Base-by-base conservation (phyloP, 106 monocot species). In the Dendrobium catenatum region DNA sequence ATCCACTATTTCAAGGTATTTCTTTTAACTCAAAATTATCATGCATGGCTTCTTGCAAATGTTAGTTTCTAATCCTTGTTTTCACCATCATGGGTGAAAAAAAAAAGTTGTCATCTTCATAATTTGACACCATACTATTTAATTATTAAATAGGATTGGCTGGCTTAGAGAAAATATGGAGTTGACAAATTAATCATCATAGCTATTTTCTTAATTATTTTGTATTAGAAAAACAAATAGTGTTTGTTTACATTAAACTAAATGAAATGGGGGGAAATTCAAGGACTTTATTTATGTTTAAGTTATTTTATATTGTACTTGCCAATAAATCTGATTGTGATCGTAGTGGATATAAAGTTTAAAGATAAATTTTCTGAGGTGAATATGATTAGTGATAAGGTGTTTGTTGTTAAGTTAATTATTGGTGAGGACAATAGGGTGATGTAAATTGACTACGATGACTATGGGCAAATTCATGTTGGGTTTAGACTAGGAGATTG, bases 1-100 rank as follows among this genome's bases (percentile, higher is more conserved):
- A 95, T 99, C 54, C 93, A 99, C 83, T 99, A 99, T 80, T 99
- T 99, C 84, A 99, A 99, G 95, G 98, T 99, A 86, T 76, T 61
- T 73, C 54, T 42, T 58, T 82, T 40, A 11, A 27, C 2, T 78
- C 33, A 33, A 37, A 37, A 70, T 6, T 58, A 18, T 70, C 33
- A 70, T 70, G n/a, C 70, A 70, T 37, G 15, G 37, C 17, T 70
- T 70, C 70, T 15, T 70, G 13, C 5, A 37, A 33, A 15, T 70
- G 37, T 9, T 61, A n/a, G 61, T 10, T 61, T 10, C 3, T 61
- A 22, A 61, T 22, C 4, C 13, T 61, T 61, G 20, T 16, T 31
- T 33, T 70, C 37, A 37, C 37, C 29, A 70, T 37, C 70, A 15
- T 70, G 13, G 70, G 15, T 70, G 70, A 1, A 37, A 70, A 29